Evolutionary conservation across 176 grass and related monocot genomes (phyloP).

Genomic region (Pontederia paniculata): DNA sequence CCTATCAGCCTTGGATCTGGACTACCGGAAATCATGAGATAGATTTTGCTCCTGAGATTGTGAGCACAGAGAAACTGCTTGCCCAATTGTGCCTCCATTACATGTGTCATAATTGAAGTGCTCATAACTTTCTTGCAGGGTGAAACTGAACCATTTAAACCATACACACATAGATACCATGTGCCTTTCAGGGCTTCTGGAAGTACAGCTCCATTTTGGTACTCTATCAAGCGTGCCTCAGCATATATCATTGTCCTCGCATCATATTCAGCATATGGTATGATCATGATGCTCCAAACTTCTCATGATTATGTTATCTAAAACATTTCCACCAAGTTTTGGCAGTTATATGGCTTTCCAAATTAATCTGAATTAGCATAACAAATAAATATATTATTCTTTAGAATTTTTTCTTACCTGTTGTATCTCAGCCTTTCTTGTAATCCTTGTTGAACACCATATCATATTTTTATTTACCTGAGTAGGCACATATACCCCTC

Average conservation of each 20-base stretch:
- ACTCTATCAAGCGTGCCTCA: constrained; percentile 72
- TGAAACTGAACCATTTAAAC: constrained; percentile 73
- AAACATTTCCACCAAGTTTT: not conserved
- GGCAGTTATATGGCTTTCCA: not conserved
- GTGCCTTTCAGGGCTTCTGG: constrained; percentile 63
- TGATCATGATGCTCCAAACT: not conserved
- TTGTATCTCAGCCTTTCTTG: not conserved
- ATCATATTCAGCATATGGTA: constrained; percentile 86
- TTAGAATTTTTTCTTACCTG: not conserved
- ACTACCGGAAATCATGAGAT: constrained; percentile 86
- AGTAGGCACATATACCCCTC: constrained; percentile 74
- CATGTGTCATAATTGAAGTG: not conserved
- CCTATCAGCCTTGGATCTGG: constrained; percentile 97
- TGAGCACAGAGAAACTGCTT: constrained; percentile 15
- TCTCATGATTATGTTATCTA: not conserved
- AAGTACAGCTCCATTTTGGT: constrained; percentile 76
- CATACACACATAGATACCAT: constrained; percentile 52
- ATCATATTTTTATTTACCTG: constrained; percentile 1
- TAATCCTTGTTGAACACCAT: too few species aligned
- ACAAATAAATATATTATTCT: not conserved
- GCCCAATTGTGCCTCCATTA: not conserved
- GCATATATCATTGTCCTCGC: constrained; percentile 69
- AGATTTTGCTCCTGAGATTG: constrained; percentile 76
- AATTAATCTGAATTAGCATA: not conserved
- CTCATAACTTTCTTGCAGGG: constrained; percentile 34